Conservation (phyloP, 768 basidiomycete species). For the Termitomyces sp. region DNA sequence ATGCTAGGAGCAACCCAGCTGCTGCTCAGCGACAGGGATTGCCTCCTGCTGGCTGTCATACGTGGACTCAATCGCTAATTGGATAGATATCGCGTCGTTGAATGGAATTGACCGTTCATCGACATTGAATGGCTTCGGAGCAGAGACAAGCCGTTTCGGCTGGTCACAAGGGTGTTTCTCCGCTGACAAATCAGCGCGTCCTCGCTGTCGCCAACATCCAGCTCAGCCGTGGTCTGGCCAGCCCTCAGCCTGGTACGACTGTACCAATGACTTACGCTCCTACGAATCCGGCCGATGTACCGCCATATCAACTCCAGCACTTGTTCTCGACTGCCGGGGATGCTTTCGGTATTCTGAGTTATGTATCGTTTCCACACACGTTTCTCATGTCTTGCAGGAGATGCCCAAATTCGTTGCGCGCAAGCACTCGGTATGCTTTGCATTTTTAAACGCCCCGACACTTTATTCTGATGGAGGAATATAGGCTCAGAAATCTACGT, state of each 20-base stretch:
- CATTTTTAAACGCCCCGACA: neutral
- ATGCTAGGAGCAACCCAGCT: constrained; percentile 28
- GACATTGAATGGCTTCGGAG: neutral
- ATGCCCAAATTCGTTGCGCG: constrained; percentile 42
- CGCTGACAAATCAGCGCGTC: constrained; percentile 20
- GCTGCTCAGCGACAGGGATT: constrained; percentile 37
- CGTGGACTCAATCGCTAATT: constrained; percentile 2
- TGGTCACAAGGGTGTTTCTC: constrained; percentile 8
- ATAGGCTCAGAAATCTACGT: constrained; percentile 83
- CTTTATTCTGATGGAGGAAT: neutral
- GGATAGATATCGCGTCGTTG: constrained; percentile 1
- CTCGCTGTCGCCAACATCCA: no score
- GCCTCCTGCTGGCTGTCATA: constrained; percentile 37
- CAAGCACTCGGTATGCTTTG: constrained; percentile 53
- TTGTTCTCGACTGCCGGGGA: constrained; percentile 37
- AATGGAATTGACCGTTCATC: neutral
- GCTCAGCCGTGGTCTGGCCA: no score
- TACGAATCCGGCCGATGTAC: constrained; percentile 46
- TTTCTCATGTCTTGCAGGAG: constrained; percentile 15
- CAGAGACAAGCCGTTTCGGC: constrained; percentile 7
- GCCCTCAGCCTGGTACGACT: neutral
- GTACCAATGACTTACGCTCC: constrained; percentile 38
- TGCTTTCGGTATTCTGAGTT: constrained; percentile 13
- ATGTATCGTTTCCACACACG: neutral
- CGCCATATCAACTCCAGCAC: constrained; percentile 59